Base-by-base conservation (phyloP, 768 basidiomycete species). In the Lactarius evosmus region DNA sequence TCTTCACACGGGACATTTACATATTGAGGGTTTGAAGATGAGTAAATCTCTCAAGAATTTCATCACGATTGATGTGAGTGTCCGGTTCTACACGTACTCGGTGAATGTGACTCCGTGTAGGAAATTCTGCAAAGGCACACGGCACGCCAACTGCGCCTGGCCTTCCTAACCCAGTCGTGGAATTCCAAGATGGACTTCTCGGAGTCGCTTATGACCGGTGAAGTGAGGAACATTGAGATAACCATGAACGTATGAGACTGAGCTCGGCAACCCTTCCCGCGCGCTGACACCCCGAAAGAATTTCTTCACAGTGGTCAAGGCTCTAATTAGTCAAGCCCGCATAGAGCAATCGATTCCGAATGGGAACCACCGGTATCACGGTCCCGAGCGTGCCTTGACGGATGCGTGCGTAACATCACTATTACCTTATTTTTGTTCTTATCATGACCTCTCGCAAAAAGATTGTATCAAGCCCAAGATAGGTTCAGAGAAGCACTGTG, bases 21-120 rank as follows among this genome's bases (percentile, higher is more conserved):
- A 98, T 74, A 98, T 99, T 69, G 94, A 97, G 74, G 97, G 97
- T 9, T 79, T 97, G 63, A 99, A 99, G 76, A 99, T 99, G 97
- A 95, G 92, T 78, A 99, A 99, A 77, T 95, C 93, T 11, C 77
- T 99, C 66, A 99, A 99, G 75, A 99, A 99, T 73, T 99, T 98
- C 73, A 97, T 98, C 70, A 98, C 97, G 7, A 97, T 99, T 62
- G 88, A 91, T 70, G 91, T 91, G 71, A 74, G 88, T 71, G 17
- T 44, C 49, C 54, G 36, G 41, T 55, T 58, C 25, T 49, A 44
- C 32, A 25, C 62, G n/a, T 30, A 54, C 55, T 62, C 59, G 63
- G 62, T 44, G 54, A 51, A n/a, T 19, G 46, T 60, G 55, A 57
- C 40, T 36, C 58, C 67, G 38, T 36, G 16, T 72, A 95, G 92